Base-by-base conservation (phyloP, 208 protist species). In the Trypanosoma lewisi region DNA sequence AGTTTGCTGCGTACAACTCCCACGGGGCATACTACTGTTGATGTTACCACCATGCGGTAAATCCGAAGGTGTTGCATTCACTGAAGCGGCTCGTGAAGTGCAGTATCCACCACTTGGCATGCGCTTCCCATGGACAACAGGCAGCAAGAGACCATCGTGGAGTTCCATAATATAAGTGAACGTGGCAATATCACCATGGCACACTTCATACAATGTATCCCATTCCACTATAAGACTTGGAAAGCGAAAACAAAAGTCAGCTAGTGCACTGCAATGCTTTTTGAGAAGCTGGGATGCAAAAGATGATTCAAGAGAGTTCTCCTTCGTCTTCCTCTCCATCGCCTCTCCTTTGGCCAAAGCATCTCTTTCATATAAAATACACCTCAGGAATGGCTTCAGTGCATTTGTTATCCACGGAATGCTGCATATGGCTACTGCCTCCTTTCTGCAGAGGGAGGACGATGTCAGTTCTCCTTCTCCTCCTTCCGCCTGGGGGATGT, bases 71-170 rank as follows among this genome's bases (percentile, higher is more conserved):
- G 63, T 60, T 0, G 52, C 37, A 33, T 53, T 52, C 8, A 12
- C 34, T 5, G 42, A 44, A 33, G 39, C 42, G 1, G 31, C 31
- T 30, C n/a, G 63, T 16, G 52, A 68, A 37, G 6, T 44, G 14
- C 6, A 7, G 36, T 14, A n/a, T 30, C 27, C 28, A 21, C 17
- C 28, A 33, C 8, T 16, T 4, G 17, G 19, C 36, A 87, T 66
- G 36, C 55, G 63, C 57, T 79, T 80, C 3, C 78, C 85, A 30
- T 67, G 66, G 34, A 92, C 53, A 42, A 89, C 71, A 25, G 85
- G 85, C 8, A 80, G 54, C 8, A 92, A 73, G 4, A 76, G 45
- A n/a, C 85, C 82, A 50, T 75, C 55, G 57, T 85, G 85, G 19
- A 47, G 27, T 31, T 72, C 53, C 31, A 92, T 57, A 14, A 89